Conservation (phyloP, 805 yeast species). For the Wickerhamomyces hampshirensis region DNA sequence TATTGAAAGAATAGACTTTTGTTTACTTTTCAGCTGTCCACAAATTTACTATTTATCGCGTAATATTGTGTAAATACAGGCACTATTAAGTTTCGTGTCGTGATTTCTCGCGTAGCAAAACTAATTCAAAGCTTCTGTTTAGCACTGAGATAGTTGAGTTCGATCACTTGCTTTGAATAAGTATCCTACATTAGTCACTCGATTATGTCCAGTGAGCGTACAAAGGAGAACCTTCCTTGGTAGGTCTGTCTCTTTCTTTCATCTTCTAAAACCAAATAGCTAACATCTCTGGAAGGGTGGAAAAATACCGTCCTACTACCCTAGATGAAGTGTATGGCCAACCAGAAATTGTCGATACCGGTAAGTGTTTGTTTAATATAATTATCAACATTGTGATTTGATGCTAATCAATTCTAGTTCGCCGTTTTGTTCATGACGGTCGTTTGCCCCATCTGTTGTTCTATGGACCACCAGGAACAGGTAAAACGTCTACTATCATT, state of each 20-base stretch:
- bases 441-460: slow-evolving; percentile 86
- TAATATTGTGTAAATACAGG: too few species aligned
- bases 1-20: too few species aligned
- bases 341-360: slow-evolving; percentile 73
- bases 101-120: neutral
- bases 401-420: too few species aligned
- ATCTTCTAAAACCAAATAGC: slow-evolving; percentile 2
- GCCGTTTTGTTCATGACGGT: slow-evolving; percentile 78
- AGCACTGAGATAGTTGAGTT: neutral
- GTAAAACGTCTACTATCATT: slow-evolving; percentile 83
- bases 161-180: too few species aligned
- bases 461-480: slow-evolving; percentile 95
- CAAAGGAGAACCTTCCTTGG: slow-evolving; percentile 27
- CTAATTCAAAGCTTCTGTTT: neutral
- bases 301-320: slow-evolving; percentile 84
- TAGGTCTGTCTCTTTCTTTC: slow-evolving; percentile 4
- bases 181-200: too few species aligned
- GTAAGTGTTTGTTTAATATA: slow-evolving; percentile 13
- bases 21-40: neutral
- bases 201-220: slow-evolving; percentile 20
- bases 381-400: neutral
- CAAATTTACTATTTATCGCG: too few species aligned
- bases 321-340: slow-evolving; percentile 92
- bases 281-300: slow-evolving; percentile 53
- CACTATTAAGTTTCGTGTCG: neutral